phyloP scores from a whole-genome alignment of 345 rosid genomes.

The Balakata baccata region DNA sequence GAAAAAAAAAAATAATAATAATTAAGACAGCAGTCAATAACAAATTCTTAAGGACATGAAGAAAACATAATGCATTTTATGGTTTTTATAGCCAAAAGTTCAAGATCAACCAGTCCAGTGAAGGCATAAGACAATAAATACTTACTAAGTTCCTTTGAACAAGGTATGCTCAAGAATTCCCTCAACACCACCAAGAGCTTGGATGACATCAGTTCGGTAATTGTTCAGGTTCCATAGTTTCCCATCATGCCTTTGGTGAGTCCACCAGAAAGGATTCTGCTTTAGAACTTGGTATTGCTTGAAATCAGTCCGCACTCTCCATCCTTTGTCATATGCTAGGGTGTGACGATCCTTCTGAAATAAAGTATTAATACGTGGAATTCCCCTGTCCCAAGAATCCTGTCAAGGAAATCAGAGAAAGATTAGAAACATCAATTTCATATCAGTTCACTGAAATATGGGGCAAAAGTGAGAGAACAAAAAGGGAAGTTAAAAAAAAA shows the following conservation, averaged over 20 bases:
- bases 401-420: conserved; percentile 26
- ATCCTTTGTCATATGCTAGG: conserved; percentile 95
- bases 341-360: conserved; percentile 98
- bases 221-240: conserved; percentile 98
- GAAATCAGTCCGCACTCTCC: conserved; percentile 99
- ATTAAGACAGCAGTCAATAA: not conserved
- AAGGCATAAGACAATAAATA: not conserved
- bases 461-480: not conserved
- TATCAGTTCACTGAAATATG: not conserved
- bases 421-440: not conserved
- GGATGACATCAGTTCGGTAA: conserved; percentile 98
- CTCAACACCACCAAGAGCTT: conserved; percentile 99
- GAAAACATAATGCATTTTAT: not conserved
- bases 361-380: conserved; percentile 96
- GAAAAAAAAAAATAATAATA: conserved; percentile 22
- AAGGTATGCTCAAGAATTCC: conserved; percentile 97
- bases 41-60: not conserved
- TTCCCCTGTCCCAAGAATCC: conserved; percentile 99
- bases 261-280: conserved; percentile 99
- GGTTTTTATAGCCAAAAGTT: not conserved
- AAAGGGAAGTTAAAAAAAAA: not conserved
- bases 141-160: conserved; percentile 99
- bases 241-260: conserved; percentile 99
- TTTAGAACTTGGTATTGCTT: conserved; percentile 98
- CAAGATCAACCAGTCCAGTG: not conserved